Evolutionary conservation across 352 stramenopile species (phyloP).

Genomic region (Globisporangium perplexum): DNA sequence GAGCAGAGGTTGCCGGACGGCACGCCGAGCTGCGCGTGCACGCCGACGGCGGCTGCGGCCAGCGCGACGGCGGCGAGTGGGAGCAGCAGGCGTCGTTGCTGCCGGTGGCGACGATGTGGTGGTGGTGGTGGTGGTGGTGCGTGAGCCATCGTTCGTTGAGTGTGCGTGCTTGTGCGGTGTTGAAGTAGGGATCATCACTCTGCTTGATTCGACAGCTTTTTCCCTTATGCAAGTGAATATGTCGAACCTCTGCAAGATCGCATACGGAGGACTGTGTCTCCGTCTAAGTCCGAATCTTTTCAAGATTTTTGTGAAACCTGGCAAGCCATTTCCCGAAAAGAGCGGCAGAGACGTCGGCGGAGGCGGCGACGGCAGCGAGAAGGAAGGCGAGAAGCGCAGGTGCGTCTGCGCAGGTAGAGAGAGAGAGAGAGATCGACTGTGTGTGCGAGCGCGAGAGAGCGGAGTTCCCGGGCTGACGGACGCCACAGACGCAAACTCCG

Average conservation of each 20-base stretch:
- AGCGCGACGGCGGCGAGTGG: neutral
- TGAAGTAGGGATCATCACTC: neutral
- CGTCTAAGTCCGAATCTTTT: conserved; percentile 14
- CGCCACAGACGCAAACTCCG: neutral
- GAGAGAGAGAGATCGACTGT: neutral
- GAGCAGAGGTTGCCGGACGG: conserved; percentile 68
- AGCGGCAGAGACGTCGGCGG: conserved; percentile 5
- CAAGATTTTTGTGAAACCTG: conserved; percentile 11
- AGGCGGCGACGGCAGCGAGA: neutral
- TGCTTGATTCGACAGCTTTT: neutral
- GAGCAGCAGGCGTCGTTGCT: neutral
- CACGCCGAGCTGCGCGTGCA: conserved; percentile 38
- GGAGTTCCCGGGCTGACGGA: neutral
- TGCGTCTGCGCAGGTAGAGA: neutral
- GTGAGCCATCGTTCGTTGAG: no score
- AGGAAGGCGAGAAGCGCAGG: neutral
- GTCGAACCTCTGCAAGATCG: neutral
- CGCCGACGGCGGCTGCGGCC: neutral
- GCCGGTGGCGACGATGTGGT: no score
- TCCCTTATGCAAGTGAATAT: neutral
- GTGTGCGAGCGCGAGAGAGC: conserved; percentile 1
- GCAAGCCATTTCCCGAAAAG: neutral
- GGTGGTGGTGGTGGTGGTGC: no score
- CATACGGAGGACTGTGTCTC: neutral
- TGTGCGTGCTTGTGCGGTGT: no score